Evolutionary conservation across 257 asterid species (phyloP), one percentile per base, ranked within the genome.

Genomic region (Nyctanthes arbortristis): DNA sequence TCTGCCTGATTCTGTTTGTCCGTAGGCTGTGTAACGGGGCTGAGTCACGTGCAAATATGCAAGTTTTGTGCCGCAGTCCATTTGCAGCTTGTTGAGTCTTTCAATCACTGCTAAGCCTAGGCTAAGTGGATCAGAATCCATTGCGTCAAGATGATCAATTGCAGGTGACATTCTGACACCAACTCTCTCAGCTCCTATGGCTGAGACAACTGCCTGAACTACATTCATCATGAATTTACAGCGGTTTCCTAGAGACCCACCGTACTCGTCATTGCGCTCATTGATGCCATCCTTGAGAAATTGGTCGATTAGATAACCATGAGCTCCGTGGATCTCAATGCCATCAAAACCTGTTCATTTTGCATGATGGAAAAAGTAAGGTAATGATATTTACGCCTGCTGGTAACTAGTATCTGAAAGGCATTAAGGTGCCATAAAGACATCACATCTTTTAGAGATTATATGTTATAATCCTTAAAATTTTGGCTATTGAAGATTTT

Each of bases 161-260:
- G 97, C 99, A 1, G 99, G 99, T 8, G 99, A 93, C 22, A 91
- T 82, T 71, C 99, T 78, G 61, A 93, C 87, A 2, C 91, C 96
- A 1, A 93, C 90, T 14, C 88, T 83, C 22, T 82, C 91, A 12
- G 93, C 80, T 0, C 96, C 96, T 12, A 93, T 69, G 22, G 97
- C 96, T n/a, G 87, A 40, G 29, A 68, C 88, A 2, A 87, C 89
- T 1, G 96, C 80, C 63, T 80, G 54, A 35, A 91, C 93, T 12
- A 93, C 83, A 61, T 87, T 85, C 18, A 79, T 68, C 3, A 91
- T 63, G 80, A 93, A 87, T 69, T 61, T 88, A 85, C 96, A 87
- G 34, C 98, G 96, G 64, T 90, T 93, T 22, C 73, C 75, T 13
- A 89, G 72, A 3, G 97, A 82, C n/a, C 97, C 98, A 0, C 97